Evolutionary conservation across 1,139 yeast genomes (phyloP).

Genomic region (Hansenula sp.): DNA sequence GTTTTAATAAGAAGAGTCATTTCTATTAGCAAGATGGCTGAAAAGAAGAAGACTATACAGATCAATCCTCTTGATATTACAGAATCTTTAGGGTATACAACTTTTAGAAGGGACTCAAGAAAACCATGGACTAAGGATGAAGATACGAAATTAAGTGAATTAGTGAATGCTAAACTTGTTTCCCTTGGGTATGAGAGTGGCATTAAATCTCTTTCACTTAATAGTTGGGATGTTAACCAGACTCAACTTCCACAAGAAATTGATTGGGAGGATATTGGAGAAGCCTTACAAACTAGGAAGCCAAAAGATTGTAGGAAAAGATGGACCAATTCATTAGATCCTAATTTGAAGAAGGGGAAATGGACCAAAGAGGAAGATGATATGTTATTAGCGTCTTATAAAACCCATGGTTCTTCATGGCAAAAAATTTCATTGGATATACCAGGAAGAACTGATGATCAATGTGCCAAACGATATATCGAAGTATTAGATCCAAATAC

Average conservation of each 20-base stretch:
- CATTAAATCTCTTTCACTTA: conserved; percentile 25
- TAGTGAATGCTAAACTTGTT: conserved; percentile 32
- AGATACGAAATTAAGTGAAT: conserved; percentile 42
- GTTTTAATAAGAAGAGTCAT: too few relatives aligned
- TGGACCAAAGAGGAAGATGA: conserved; percentile 90
- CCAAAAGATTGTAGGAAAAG: conserved; percentile 70
- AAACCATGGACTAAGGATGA: conserved; percentile 70
- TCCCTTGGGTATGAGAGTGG: conserved; percentile 29
- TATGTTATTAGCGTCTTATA: conserved; percentile 56
- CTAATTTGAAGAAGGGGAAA: conserved; percentile 73
- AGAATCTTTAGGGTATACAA: conserved; percentile 72
- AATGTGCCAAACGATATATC: conserved; percentile 86
- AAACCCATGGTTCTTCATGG: conserved; percentile 79
- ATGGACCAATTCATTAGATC: conserved; percentile 81
- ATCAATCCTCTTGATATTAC: conserved; percentile 69
- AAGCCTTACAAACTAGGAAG: conserved; percentile 42
- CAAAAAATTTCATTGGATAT: conserved; percentile 74
- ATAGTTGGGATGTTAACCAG: conserved; percentile 25
- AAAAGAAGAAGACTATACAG: conserved; percentile 25
- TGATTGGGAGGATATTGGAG: conserved; percentile 71
- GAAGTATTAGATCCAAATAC: conserved; percentile 86
- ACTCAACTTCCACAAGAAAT: conserved; percentile 29
- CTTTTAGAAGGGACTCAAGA: conserved; percentile 58
- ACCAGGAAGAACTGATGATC: conserved; percentile 89
- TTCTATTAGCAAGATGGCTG: conserved; percentile 5